Evolutionary conservation across 768 basidiomycete genomes (phyloP).

Genomic region (Tulasnella sp.): DNA sequence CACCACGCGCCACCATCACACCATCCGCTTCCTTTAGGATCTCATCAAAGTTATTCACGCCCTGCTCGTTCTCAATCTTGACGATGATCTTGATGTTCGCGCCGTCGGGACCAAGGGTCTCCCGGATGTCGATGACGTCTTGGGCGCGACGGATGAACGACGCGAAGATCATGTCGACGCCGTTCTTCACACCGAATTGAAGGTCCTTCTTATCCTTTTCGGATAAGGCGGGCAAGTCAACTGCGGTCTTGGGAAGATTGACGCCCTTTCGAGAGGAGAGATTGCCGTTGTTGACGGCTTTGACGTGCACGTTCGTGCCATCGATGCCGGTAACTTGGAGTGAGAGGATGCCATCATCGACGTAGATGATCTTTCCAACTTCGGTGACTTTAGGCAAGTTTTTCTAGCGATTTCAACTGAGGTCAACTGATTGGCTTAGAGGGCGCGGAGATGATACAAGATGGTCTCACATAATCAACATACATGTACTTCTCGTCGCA

Average conservation of each 20-base stretch:
- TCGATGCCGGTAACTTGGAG: conserved; percentile 88
- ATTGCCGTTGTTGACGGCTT: conserved; percentile 79
- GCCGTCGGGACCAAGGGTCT: conserved; percentile 88
- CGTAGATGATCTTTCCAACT: conserved; percentile 94
- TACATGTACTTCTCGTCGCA: conserved; percentile 80
- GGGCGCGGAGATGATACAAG: background rate
- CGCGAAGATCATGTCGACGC: conserved; percentile 98
- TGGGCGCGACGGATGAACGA: conserved; percentile 95
- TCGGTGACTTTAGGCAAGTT: conserved; percentile 94
- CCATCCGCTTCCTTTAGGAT: conserved; percentile 91
- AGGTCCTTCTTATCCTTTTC: conserved; percentile 97
- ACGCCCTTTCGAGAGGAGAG: conserved; percentile 97
- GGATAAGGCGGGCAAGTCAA: conserved; percentile 94
- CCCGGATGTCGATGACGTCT: conserved; percentile 89
- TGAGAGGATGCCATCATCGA: conserved; percentile 96
- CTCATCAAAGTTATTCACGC: conserved; percentile 97
- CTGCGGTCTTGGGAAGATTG: conserved; percentile 95
- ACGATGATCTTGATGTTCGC: conserved; percentile 97
- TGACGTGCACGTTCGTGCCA: conserved; percentile 68
- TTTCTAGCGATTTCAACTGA: conserved; percentile 35
- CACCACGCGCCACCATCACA: conserved; percentile 99
- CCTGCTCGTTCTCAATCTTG: conserved; percentile 99
- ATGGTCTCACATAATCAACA: conserved; percentile 77
- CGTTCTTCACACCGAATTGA: conserved; percentile 90
- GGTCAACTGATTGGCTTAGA: background rate